A percentile compares a stretch with the other conserved stretches of the same genome.
Conservation (phyloP, 148 eudicot genomes). For the Heliosperma pusillum region DNA sequence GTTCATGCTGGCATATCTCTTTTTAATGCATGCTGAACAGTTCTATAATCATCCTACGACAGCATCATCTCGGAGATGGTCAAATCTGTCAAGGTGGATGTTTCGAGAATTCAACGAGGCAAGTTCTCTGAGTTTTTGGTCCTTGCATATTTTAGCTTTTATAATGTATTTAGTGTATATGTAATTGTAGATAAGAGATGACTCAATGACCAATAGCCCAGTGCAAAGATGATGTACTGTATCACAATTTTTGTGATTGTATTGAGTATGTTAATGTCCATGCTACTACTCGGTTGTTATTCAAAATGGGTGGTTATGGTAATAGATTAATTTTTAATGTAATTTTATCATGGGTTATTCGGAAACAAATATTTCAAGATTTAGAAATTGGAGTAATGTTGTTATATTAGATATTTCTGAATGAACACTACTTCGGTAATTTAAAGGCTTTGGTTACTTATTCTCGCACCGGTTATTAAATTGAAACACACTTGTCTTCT, state of each 20-base stretch:
- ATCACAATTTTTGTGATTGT: not conserved
- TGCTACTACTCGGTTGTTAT: no score
- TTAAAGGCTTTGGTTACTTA: not conserved
- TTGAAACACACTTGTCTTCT: not conserved
- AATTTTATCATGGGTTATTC: no score
- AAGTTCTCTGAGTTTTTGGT: conserved; percentile 25
- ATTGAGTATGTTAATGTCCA: not conserved
- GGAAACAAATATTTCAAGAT: no score
- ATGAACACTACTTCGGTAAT: no score
- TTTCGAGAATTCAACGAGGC: conserved; percentile 96
- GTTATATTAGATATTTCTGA: no score
- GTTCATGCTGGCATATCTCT: conserved; percentile 95
- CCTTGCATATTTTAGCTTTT: not conserved
- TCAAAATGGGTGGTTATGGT: not conserved
- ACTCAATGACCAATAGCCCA: not conserved
- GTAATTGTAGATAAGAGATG: not conserved
- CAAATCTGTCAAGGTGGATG: conserved; percentile 88
- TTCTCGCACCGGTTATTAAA: not conserved
- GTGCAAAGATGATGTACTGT: not conserved
- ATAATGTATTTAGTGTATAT: not conserved
- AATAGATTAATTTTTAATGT: not conserved
- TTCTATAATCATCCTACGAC: conserved; percentile 94
- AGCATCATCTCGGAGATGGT: conserved; percentile 97
- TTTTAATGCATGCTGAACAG: conserved; percentile 94
- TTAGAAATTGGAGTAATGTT: no score